Percentiles rank a stretch among this genome's conserved stretches.
These are phyloP conservation scores for Phylloporus rhodoxanthus DNA, from an alignment of 768 basidiomycete species.

Conservation along the genomic window DNA sequence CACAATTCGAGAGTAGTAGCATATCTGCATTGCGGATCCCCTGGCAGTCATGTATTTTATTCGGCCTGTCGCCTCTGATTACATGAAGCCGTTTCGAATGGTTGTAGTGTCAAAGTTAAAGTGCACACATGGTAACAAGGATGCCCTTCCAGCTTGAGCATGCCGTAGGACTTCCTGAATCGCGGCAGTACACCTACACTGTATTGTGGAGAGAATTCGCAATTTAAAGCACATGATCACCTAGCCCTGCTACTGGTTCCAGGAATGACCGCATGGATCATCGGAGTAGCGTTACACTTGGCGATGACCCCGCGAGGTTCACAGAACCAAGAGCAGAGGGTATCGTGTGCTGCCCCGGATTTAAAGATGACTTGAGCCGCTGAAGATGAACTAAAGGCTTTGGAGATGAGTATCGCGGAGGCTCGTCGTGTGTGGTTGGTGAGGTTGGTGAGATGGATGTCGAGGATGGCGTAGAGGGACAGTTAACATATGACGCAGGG, in stretches of 20 bases:
- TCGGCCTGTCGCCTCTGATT: conserved; percentile 8
- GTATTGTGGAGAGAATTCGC: background rate
- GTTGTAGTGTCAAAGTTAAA: conserved; percentile 8
- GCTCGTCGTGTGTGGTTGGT: conserved; percentile 20
- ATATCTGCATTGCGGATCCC: background rate
- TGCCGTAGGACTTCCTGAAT: background rate
- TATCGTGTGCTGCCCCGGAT: conserved; percentile 10
- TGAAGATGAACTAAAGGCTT: conserved; percentile 11
- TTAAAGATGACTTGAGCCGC: conserved; percentile 12
- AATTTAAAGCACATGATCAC: conserved; percentile 1
- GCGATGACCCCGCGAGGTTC: conserved; percentile 15
- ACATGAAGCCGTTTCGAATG: conserved; percentile 14
- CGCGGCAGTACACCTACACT: background rate
- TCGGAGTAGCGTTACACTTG: conserved; percentile 25
- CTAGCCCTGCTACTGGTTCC: background rate
- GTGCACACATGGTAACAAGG: conserved; percentile 7
- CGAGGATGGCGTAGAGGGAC: conserved; percentile 56
- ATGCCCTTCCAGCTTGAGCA: background rate
- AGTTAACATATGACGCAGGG: conserved; percentile 39
- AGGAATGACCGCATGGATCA: conserved; percentile 6
- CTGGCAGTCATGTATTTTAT: conserved; percentile 3
- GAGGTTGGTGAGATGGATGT: conserved; percentile 48
- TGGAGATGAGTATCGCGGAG: conserved; percentile 18
- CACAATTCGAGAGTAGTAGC: background rate
- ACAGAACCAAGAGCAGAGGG: conserved; percentile 11